phyloP scores from a whole-genome alignment of 139 green algal species.

The Mesotaenium endlicherianum region DNA sequence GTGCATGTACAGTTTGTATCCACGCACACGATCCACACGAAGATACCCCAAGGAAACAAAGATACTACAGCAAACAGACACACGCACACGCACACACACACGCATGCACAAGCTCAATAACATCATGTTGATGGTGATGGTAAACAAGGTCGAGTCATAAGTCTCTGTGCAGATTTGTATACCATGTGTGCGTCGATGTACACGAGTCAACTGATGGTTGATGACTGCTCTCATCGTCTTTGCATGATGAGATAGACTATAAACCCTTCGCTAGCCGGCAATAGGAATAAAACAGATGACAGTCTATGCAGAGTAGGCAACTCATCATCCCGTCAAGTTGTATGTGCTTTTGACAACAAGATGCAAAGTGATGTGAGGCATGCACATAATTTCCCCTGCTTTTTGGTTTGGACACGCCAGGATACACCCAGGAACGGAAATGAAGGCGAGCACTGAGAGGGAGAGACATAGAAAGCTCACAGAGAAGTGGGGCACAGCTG shows the following conservation, averaged over 20 bases:
- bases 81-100: not conserved
- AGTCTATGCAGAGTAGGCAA: not conserved
- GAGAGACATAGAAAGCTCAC: not conserved
- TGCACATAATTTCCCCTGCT: not conserved
- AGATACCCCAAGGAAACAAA: not conserved
- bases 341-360: not conserved
- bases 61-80: not conserved
- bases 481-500: constrained; percentile 20
- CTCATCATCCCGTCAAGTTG: not conserved
- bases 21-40: not conserved
- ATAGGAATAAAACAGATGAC: not conserved
- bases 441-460: too few species aligned
- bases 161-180: not conserved
- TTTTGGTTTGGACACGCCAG: too few species aligned
- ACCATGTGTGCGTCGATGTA: not conserved
- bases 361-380: not conserved
- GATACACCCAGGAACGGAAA: too few species aligned
- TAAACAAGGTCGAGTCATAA: not conserved
- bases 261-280: not conserved
- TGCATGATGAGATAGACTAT: not conserved
- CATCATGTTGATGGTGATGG: not conserved
- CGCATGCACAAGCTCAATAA: not conserved
- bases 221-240: not conserved
- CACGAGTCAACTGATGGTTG: too few species aligned
- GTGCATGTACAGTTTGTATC: not conserved